Conservation (phyloP, 495 filamentous ascomycete genomes). For the Xylaria acuta region DNA sequence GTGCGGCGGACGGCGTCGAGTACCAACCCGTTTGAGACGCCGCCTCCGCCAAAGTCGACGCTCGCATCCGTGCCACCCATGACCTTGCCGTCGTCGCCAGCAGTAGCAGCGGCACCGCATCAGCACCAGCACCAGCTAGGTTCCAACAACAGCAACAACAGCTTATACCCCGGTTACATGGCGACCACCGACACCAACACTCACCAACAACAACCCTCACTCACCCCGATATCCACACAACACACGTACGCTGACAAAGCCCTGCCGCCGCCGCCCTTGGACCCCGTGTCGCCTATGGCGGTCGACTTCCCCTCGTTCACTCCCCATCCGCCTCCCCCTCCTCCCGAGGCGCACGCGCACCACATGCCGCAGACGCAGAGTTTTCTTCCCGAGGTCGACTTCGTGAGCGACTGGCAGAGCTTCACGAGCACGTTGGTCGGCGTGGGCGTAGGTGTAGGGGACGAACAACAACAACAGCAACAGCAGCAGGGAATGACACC, state of each 20-base stretch:
- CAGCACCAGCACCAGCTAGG: slow-evolving; percentile 20
- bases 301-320: slow-evolving; percentile 37
- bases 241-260: slow-evolving; percentile 35
- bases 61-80: slow-evolving; percentile 23
- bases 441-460: slow-evolving; percentile 20
- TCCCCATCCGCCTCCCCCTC: background rate
- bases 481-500: slow-evolving; percentile 25
- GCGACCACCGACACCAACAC: background rate
- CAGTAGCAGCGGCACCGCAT: slow-evolving; percentile 3
- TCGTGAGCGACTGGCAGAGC: slow-evolving; percentile 38
- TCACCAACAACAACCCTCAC: slow-evolving; percentile 2
- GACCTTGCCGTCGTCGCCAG: slow-evolving; percentile 23
- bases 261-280: slow-evolving; percentile 37
- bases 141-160: slow-evolving; percentile 23
- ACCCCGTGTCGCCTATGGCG: slow-evolving; percentile 39
- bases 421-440: slow-evolving; percentile 41
- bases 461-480: slow-evolving; percentile 22
- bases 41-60: slow-evolving; percentile 2
- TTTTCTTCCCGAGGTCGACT: slow-evolving; percentile 28
- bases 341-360: background rate
- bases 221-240: slow-evolving; percentile 25
- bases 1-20: slow-evolving; percentile 32
- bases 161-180: slow-evolving; percentile 36
- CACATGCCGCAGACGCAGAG: slow-evolving; percentile 21
- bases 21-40: slow-evolving; percentile 3